Evolutionary conservation across 2,329 filamentous ascomycete genomes (phyloP).

Genomic region (Chaetothyriales sp.): DNA sequence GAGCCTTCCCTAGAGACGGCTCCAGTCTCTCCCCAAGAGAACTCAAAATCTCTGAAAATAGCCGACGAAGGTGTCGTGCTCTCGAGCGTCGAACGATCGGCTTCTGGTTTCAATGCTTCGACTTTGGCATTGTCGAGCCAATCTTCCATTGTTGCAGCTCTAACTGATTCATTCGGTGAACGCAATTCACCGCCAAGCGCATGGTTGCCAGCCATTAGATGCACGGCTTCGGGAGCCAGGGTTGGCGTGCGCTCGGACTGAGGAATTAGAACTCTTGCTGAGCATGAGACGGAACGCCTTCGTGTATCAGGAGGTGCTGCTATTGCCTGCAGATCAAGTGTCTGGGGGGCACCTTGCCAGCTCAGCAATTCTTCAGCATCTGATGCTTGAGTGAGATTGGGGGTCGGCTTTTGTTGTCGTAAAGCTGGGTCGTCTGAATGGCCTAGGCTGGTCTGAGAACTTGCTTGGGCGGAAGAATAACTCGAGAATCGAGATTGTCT

Average conservation of each 20-base stretch:
- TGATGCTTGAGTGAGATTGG: neutral
- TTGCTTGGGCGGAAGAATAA: slow-evolving; percentile 4
- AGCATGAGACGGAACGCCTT: neutral
- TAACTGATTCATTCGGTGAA: neutral
- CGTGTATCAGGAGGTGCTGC: neutral
- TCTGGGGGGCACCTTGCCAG: neutral
- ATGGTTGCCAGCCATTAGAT: neutral
- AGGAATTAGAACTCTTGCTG: neutral
- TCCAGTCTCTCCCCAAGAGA: neutral
- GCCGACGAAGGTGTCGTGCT: neutral
- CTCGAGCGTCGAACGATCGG: neutral
- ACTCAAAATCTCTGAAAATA: neutral
- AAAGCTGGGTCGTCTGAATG: neutral
- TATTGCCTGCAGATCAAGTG: neutral
- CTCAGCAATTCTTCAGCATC: neutral
- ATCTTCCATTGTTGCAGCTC: neutral
- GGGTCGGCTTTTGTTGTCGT: neutral
- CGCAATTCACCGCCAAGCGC: neutral
- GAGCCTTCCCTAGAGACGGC: neutral
- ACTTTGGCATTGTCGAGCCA: neutral
- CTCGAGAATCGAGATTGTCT: neutral
- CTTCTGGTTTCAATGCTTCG: neutral
- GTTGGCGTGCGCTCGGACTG: neutral
- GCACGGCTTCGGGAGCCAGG: neutral
- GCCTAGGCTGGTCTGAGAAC: slow-evolving; percentile 6